Evolutionary conservation across 306 rosid genomes (phyloP).

Genomic region (Astragalus membranaceus): DNA sequence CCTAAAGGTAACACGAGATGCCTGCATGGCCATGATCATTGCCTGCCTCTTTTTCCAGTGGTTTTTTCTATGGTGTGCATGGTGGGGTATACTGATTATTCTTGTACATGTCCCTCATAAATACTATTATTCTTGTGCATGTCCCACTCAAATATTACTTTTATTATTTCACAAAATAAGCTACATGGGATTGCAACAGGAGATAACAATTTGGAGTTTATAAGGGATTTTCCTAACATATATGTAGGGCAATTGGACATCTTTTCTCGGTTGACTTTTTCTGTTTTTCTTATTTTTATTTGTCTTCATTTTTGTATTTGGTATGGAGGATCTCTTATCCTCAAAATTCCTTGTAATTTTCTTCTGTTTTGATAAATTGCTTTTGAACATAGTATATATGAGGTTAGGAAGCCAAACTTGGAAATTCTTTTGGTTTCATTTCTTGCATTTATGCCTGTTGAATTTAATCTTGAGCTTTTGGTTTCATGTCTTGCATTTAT

Average conservation of each 20-base stretch:
- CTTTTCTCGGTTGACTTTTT: too few relatives aligned
- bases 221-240: background rate
- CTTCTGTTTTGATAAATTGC: background rate
- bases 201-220: background rate
- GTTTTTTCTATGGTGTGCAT: background rate
- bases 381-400: background rate
- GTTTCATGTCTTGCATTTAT: background rate
- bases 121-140: background rate
- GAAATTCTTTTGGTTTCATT: background rate
- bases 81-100: background rate
- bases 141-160: conserved; percentile 26
- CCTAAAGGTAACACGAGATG: background rate
- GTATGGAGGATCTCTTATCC: background rate
- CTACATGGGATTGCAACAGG: background rate
- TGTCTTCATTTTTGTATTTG: background rate
- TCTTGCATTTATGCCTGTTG: background rate
- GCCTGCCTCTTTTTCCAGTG: background rate
- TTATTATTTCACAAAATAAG: conserved; percentile 26
- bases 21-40: background rate
- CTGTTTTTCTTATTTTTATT: background rate
- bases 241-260: background rate
- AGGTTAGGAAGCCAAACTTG: background rate
- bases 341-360: background rate
- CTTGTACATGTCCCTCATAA: conserved; percentile 32
- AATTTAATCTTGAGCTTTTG: background rate